Percentiles rank a stretch among this genome's conserved stretches.
Evolutionary conservation across 1,139 yeast species (phyloP).

Genomic region (Blastobotrys illinoisensis): DNA sequence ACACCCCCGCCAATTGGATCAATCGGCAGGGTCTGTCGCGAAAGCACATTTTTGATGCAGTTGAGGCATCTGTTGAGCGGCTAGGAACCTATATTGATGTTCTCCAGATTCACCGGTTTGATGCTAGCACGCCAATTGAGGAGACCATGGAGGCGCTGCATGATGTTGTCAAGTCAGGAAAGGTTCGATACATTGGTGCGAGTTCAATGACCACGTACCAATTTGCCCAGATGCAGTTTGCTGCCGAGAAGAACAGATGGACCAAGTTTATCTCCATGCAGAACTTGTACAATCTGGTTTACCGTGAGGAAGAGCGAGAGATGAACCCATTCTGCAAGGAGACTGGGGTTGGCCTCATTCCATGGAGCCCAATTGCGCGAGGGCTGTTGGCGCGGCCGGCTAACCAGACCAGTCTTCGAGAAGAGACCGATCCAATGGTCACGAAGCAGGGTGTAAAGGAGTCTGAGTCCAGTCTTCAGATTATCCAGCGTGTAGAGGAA

Average conservation of each 20-base stretch:
- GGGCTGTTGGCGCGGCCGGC: conserved; percentile 44
- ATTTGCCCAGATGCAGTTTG: conserved; percentile 46
- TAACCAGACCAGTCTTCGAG: conserved; percentile 8
- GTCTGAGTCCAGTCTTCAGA: conserved; percentile 24
- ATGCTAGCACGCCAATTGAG: conserved; percentile 39
- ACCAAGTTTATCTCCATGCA: conserved; percentile 57
- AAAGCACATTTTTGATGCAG: conserved; percentile 49
- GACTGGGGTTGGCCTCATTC: conserved; percentile 45
- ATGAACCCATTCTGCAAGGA: conserved; percentile 50
- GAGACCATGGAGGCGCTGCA: conserved; percentile 53
- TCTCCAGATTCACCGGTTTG: conserved; percentile 65
- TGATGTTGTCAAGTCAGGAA: conserved; percentile 46
- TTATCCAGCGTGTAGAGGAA: conserved; percentile 48
- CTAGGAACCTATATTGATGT: conserved; percentile 69
- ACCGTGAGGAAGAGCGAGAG: conserved; percentile 58
- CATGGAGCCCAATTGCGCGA: conserved; percentile 49
- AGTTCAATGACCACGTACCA: conserved; percentile 43
- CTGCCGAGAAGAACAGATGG: conserved; percentile 50
- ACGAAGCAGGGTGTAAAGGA: conserved; percentile 2
- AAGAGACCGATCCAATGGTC: conserved; percentile 10
- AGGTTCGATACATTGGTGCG: conserved; percentile 54
- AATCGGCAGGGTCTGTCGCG: conserved; percentile 41
- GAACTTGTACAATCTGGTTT: conserved; percentile 48
- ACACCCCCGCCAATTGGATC: conserved; percentile 35
- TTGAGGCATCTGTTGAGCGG: conserved; percentile 45